Evolutionary conservation across 306 rosid genomes (phyloP).

Genomic region (Rosa chinensis): DNA sequence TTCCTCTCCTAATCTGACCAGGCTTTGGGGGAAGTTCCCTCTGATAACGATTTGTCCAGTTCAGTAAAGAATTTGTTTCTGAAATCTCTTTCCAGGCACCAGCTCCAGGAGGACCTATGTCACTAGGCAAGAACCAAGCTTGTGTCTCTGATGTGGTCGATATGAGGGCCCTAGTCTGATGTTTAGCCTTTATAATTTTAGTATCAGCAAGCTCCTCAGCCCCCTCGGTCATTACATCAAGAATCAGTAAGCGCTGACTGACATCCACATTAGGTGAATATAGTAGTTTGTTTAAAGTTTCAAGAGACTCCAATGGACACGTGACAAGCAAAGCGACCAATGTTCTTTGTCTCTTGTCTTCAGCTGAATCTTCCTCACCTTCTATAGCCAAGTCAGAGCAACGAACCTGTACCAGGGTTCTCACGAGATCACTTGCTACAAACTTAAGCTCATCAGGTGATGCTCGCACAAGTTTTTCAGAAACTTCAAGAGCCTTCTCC

Average conservation of each 20-base stretch:
- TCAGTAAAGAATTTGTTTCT: constrained; percentile 59
- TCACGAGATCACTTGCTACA: constrained; percentile 67
- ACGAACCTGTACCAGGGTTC: constrained; percentile 86
- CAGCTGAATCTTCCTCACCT: constrained; percentile 85
- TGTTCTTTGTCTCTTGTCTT: constrained; percentile 85
- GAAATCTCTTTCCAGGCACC: constrained; percentile 83
- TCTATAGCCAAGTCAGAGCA: constrained; percentile 91
- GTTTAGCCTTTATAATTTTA: constrained; percentile 56
- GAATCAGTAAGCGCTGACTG: constrained; percentile 91
- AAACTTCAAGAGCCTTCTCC: constrained; percentile 84
- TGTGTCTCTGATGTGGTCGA: constrained; percentile 69
- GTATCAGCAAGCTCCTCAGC: constrained; percentile 86
- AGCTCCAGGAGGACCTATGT: constrained; percentile 70
- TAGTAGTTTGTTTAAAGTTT: constrained; percentile 65
- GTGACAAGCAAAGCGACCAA: constrained; percentile 75
- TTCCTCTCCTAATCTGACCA: constrained; percentile 70
- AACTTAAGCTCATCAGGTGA: constrained; percentile 93
- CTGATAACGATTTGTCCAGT: constrained; percentile 83
- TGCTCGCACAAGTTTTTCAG: constrained; percentile 82
- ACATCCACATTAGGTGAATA: constrained; percentile 86
- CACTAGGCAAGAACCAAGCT: constrained; percentile 92
- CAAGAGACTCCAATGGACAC: constrained; percentile 72
- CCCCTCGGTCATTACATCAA: constrained; percentile 91
- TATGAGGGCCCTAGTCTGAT: constrained; percentile 55
- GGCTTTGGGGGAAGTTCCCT: constrained; percentile 75